These are phyloP conservation scores for Chaetothyriales sp. DNA, from an alignment of 2,329 filamentous ascomycete genomes.

Conservation along the genomic window DNA sequence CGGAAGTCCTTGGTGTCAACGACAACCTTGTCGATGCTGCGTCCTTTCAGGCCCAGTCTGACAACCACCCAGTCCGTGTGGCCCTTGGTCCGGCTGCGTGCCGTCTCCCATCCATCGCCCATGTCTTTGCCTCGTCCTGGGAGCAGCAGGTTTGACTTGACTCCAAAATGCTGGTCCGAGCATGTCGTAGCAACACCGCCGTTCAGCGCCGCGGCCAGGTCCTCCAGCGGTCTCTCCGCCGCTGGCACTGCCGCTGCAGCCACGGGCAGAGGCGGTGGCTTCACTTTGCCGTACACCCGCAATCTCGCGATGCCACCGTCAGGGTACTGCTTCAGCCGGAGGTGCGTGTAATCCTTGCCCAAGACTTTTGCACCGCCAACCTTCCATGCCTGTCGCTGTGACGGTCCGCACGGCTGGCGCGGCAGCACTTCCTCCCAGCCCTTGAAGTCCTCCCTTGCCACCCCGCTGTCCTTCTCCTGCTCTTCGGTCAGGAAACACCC, in stretches of 20 bases:
- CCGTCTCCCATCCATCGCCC: conserved; percentile 34
- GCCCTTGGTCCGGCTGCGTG: conserved; percentile 25
- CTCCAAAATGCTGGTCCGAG: conserved; percentile 31
- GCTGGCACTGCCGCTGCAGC: conserved; percentile 1
- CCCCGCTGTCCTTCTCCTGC: conserved; percentile 20
- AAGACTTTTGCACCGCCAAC: conserved; percentile 9
- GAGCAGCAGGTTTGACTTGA: conserved; percentile 27
- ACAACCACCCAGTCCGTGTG: conserved; percentile 32
- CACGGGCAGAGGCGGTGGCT: conserved; percentile 21
- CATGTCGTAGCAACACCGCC: conserved; percentile 28
- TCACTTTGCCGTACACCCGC: conserved; percentile 30
- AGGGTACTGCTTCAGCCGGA: conserved; percentile 33
- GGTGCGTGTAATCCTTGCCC: conserved; percentile 27
- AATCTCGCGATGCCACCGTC: conserved; percentile 33
- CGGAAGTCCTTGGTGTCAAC: conserved; percentile 34
- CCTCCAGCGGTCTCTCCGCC: conserved; percentile 21
- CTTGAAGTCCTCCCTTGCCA: conserved; percentile 21
- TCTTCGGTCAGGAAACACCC: conserved; percentile 20
- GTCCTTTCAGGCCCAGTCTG: conserved; percentile 26
- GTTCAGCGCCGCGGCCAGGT: conserved; percentile 29
- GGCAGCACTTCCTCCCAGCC: conserved; percentile 30
- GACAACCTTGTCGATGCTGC: conserved; percentile 25
- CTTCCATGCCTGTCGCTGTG: conserved; percentile 31
- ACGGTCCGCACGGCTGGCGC: conserved; percentile 26
- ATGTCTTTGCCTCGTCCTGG: conserved; percentile 32